A percentile compares a stretch with the other conserved stretches of the same genome.
Conservation (phyloP, 306 rosid genomes). For the Quercus agrifolia region DNA sequence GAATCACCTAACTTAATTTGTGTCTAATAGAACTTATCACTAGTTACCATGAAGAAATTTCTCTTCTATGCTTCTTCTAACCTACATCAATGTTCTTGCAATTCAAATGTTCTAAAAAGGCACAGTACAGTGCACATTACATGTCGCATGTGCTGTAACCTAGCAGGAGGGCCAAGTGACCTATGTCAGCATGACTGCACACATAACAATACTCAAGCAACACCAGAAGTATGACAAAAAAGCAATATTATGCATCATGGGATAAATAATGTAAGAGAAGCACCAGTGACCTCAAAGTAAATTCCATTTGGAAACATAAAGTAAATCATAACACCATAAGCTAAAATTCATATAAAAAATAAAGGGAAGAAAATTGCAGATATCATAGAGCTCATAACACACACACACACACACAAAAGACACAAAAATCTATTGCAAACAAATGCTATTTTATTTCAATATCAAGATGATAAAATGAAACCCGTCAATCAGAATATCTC, state of each 20-base stretch:
- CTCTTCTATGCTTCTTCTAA: neutral
- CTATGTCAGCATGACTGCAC: neutral
- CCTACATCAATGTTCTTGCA: neutral
- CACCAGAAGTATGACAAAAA: neutral
- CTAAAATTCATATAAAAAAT: neutral
- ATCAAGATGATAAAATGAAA: conserved; percentile 16
- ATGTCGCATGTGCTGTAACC: neutral
- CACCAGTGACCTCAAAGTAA: neutral
- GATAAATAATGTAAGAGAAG: neutral
- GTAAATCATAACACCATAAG: neutral
- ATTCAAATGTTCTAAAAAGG: neutral
- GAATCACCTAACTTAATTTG: neutral
- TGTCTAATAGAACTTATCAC: neutral
- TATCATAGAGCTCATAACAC: neutral
- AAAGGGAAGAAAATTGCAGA: neutral
- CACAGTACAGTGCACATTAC: neutral
- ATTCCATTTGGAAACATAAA: neutral
- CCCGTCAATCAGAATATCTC: conserved; percentile 40
- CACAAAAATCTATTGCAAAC: neutral
- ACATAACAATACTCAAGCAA: neutral
- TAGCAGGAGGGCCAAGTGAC: neutral
- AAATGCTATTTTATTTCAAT: conserved; percentile 10
- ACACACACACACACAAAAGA: neutral
- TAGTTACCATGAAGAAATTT: neutral
- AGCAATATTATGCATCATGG: neutral